phyloP scores from a whole-genome alignment of 1,284 basidiomycete genomes.

The Marasmius fiardii region DNA sequence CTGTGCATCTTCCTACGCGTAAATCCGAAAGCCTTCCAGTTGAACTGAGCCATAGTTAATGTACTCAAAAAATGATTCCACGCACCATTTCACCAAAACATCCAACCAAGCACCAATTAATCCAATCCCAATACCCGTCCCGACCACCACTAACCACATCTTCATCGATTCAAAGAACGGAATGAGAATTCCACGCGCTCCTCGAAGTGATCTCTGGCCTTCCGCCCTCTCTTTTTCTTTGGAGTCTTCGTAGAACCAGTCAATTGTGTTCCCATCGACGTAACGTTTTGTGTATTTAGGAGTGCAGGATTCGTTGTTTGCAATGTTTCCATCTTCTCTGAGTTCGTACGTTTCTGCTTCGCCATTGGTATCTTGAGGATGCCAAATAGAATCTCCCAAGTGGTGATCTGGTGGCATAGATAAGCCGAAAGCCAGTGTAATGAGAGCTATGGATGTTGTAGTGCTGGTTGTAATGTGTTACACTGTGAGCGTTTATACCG shows the following conservation, averaged over 20 bases:
- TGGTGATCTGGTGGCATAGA: background rate
- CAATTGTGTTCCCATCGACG: slow-evolving; percentile 56
- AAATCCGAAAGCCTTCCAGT: slow-evolving; percentile 61
- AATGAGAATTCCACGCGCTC: slow-evolving; percentile 50
- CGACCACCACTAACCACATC: slow-evolving; percentile 67
- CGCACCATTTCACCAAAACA: slow-evolving; percentile 71
- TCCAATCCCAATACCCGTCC: slow-evolving; percentile 68
- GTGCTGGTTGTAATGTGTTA: too few species aligned
- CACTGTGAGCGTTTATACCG: too few species aligned
- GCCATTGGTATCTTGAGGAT: background rate
- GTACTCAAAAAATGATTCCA: slow-evolving; percentile 2
- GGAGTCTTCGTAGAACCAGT: slow-evolving; percentile 71
- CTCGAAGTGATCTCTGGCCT: slow-evolving; percentile 45
- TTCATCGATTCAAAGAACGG: slow-evolving; percentile 56
- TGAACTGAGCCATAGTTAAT: background rate
- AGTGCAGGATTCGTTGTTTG: background rate
- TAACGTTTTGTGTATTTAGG: slow-evolving; percentile 31
- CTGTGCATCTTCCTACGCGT: slow-evolving; percentile 64
- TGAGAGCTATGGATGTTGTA: too few species aligned
- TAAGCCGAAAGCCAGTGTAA: too few species aligned
- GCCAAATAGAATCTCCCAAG: background rate
- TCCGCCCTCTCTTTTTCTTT: slow-evolving; percentile 58
- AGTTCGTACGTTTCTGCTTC: slow-evolving; percentile 9
- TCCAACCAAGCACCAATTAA: slow-evolving; percentile 72
- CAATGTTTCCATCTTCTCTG: slow-evolving; percentile 3